Percentiles rank a stretch among this genome's conserved stretches.
These are phyloP conservation scores for Hansenula sp. DNA, from an alignment of 1,139 yeast species.

Conservation along the genomic window DNA sequence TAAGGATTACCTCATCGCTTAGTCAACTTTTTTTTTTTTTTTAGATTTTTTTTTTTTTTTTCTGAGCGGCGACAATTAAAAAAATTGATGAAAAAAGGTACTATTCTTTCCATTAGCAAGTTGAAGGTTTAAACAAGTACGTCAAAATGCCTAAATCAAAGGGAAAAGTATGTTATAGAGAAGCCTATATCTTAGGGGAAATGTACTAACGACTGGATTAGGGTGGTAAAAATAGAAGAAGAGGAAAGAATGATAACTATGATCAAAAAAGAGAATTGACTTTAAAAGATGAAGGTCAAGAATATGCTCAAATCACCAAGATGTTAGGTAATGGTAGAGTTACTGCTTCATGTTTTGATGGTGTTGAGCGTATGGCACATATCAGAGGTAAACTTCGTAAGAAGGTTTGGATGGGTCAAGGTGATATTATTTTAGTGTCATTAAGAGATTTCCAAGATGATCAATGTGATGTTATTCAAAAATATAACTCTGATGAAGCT, in stretches of 20 bases:
- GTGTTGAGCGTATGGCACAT: constrained; percentile 90
- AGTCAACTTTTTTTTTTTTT: background rate
- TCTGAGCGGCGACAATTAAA: background rate
- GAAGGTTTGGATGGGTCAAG: constrained; percentile 99
- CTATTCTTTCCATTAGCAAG: background rate
- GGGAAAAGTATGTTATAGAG: constrained; percentile 45
- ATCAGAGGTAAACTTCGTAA: constrained; percentile 98
- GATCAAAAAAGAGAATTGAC: constrained; percentile 92
- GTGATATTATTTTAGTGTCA: constrained; percentile 93
- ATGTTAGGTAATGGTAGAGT: constrained; percentile 98
- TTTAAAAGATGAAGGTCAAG: constrained; percentile 94
- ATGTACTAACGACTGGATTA: background rate
- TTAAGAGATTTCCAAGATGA: constrained; percentile 98
- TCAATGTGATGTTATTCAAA: constrained; percentile 96
- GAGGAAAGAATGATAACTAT: constrained; percentile 95
- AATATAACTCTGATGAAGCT: constrained; percentile 96
- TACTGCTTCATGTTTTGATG: constrained; percentile 93
- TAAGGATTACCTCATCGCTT: too few species aligned
- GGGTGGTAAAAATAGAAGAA: constrained; percentile 78
- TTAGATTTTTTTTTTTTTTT: background rate
- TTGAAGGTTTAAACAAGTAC: background rate
- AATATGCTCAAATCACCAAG: constrained; percentile 96
- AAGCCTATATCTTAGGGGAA: too few species aligned
- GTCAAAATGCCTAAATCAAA: constrained; percentile 47
- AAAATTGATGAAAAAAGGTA: constrained; percentile 1